A percentile compares a stretch with the other conserved stretches of the same genome.
phyloP scores from a whole-genome alignment of 2,329 filamentous ascomycete genomes.

The Microdochium bolleyi region DNA sequence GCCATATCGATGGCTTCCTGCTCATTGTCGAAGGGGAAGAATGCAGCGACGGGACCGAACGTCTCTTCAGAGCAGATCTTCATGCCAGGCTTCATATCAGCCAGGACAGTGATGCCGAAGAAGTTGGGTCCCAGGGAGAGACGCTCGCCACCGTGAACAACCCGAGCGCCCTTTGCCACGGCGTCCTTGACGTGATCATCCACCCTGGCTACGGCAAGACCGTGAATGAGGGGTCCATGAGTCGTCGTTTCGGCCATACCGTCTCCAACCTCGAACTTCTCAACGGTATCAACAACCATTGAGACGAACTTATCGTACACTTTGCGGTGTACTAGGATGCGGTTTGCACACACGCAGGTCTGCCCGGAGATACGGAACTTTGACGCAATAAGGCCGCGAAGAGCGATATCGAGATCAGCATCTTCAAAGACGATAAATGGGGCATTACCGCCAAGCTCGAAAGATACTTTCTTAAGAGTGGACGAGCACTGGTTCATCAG shows the following conservation, averaged over 20 bases:
- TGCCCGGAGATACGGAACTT: conserved; percentile 96
- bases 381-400: conserved; percentile 71
- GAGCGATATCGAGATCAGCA: conserved; percentile 78
- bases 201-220: conserved; percentile 72
- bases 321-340: conserved; percentile 69
- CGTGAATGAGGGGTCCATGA: conserved; percentile 80
- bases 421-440: conserved; percentile 98
- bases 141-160: conserved; percentile 68
- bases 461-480: conserved; percentile 75
- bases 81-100: conserved; percentile 73
- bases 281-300: conserved; percentile 61
- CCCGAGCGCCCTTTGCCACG: conserved; percentile 64
- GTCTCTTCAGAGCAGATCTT: conserved; percentile 93
- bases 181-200: conserved; percentile 75
- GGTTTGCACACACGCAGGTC: conserved; percentile 88
- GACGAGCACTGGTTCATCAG: conserved; percentile 85
- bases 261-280: conserved; percentile 70
- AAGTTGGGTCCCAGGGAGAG: conserved; percentile 76
- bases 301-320: conserved; percentile 69
- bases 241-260: conserved; percentile 65
- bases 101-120: conserved; percentile 82
- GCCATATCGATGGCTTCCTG: conserved; percentile 79
- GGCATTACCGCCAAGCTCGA: conserved; percentile 91
- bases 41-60: conserved; percentile 84
- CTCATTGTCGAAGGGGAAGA: conserved; percentile 85